Percentiles rank a stretch among this genome's conserved stretches.
phyloP scores from a whole-genome alignment of 2,329 filamentous ascomycete genomes.

The Trichoderma asperellum region DNA sequence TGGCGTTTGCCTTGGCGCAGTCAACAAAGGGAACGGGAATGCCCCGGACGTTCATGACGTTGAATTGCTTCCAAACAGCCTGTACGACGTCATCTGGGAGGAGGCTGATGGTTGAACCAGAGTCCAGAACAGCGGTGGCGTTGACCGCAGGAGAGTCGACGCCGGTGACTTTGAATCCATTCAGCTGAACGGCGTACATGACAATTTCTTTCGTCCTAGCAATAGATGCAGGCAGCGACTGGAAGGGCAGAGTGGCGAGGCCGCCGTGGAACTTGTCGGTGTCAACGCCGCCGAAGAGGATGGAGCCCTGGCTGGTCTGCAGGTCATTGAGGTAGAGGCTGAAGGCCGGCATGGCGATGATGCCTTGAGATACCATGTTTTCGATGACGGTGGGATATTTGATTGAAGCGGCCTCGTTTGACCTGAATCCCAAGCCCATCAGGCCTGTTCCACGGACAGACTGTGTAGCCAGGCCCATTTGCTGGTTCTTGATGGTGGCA shows the following conservation, averaged over 20 bases:
- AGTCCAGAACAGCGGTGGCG: slow-evolving; percentile 69
- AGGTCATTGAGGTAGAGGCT: slow-evolving; percentile 73
- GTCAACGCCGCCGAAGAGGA: slow-evolving; percentile 81
- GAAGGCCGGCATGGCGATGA: slow-evolving; percentile 67
- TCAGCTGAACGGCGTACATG: slow-evolving; percentile 42
- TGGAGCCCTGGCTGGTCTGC: slow-evolving; percentile 64
- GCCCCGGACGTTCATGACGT: slow-evolving; percentile 48
- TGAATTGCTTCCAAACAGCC: slow-evolving; percentile 56
- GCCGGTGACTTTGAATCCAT: slow-evolving; percentile 47
- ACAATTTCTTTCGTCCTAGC: slow-evolving; percentile 48
- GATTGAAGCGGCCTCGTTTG: slow-evolving; percentile 47
- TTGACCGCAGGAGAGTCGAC: slow-evolving; percentile 45
- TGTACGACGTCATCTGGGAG: slow-evolving; percentile 63
- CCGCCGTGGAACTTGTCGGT: slow-evolving; percentile 70
- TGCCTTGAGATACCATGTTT: slow-evolving; percentile 63
- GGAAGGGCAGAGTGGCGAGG: slow-evolving; percentile 50
- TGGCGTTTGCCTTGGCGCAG: slow-evolving; percentile 51
- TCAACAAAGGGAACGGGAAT: slow-evolving; percentile 56
- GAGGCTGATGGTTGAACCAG: slow-evolving; percentile 71
- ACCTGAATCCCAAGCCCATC: slow-evolving; percentile 61
- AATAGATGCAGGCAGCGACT: slow-evolving; percentile 41
- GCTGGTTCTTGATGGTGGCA: slow-evolving; percentile 51
- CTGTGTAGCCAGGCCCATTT: slow-evolving; percentile 58
- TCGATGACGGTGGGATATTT: slow-evolving; percentile 65
- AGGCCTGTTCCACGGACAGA: slow-evolving; percentile 59